These are phyloP conservation scores for Hippophae rhamnoides DNA, from an alignment of 306 rosid species.

Conservation along the genomic window DNA sequence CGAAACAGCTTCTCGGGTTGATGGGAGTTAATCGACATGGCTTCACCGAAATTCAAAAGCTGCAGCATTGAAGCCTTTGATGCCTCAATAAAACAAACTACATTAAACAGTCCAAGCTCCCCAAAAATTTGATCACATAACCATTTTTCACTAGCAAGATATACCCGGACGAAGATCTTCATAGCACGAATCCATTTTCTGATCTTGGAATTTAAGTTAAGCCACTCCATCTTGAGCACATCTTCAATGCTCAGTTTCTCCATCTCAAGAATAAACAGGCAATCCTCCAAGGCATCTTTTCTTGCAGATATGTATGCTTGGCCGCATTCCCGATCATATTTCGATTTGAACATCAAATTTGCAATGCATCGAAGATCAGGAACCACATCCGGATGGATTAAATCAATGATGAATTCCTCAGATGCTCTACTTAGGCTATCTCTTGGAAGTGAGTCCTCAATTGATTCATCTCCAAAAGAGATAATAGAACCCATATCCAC, in stretches of 20 bases:
- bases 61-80: conserved; percentile 80
- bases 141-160: conserved; percentile 76
- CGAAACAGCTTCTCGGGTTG: conserved; percentile 74
- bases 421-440: conserved; percentile 49
- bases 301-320: conserved; percentile 60
- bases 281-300: conserved; percentile 78
- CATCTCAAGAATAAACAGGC: conserved; percentile 61
- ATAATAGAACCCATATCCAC: conserved; percentile 51
- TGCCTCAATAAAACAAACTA: conserved; percentile 62
- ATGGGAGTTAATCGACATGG: conserved; percentile 89
- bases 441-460: conserved; percentile 52
- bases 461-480: conserved; percentile 63
- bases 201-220: conserved; percentile 57
- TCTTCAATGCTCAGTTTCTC: conserved; percentile 82
- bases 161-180: conserved; percentile 76
- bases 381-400: conserved; percentile 54
- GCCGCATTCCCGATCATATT: conserved; percentile 61
- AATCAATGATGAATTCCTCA: conserved; percentile 55
- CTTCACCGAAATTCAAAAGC: conserved; percentile 81
- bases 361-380: conserved; percentile 61
- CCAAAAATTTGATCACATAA: conserved; percentile 69
- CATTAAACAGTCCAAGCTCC: conserved; percentile 39
- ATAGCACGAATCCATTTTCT: conserved; percentile 73
- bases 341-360: conserved; percentile 54
- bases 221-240: conserved; percentile 74